phyloP scores from a whole-genome alignment of 1,284 basidiomycete species.

The Ustilago trichophora region DNA sequence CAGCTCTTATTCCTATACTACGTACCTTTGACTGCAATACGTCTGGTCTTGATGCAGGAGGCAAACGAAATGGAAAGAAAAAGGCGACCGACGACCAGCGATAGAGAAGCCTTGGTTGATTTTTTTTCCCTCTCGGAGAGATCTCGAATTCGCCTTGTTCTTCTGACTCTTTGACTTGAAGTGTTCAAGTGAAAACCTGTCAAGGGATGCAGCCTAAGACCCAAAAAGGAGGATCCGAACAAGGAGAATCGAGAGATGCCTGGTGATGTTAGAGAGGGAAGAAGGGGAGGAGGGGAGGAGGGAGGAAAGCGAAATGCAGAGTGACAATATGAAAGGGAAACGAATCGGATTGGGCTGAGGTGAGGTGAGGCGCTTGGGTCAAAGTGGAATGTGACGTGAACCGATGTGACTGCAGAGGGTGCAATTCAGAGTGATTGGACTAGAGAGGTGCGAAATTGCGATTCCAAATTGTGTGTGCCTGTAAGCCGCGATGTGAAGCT shows the following conservation, averaged over 20 bases:
- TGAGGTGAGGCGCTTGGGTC: neutral
- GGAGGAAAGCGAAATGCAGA: constrained; percentile 7
- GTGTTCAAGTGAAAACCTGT: too few species aligned
- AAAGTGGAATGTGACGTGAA: constrained; percentile 20
- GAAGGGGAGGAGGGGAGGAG: neutral
- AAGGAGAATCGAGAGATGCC: neutral
- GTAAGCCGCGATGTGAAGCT: constrained; percentile 9
- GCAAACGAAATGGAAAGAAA: neutral
- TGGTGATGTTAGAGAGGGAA: constrained; percentile 15
- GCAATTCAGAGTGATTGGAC: constrained; percentile 11
- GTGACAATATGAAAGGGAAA: constrained; percentile 17
- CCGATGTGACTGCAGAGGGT: too few species aligned
- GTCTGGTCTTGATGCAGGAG: constrained; percentile 6
- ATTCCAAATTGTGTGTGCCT: too few species aligned
- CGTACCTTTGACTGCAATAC: constrained; percentile 26
- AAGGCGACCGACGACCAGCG: constrained; percentile 34
- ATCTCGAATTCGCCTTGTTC: too few species aligned
- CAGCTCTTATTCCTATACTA: too few species aligned
- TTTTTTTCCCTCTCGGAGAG: too few species aligned
- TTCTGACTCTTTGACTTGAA: neutral
- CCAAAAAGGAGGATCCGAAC: constrained; percentile 3
- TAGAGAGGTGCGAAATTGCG: too few species aligned
- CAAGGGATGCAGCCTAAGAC: too few species aligned
- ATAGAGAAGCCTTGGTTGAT: constrained; percentile 13
- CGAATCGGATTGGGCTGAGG: constrained; percentile 7